Percentiles rank a stretch among this genome's conserved stretches.
phyloP scores from a whole-genome alignment of 2,329 filamentous ascomycete genomes.

The Mycosphaerelloides madeirae region DNA sequence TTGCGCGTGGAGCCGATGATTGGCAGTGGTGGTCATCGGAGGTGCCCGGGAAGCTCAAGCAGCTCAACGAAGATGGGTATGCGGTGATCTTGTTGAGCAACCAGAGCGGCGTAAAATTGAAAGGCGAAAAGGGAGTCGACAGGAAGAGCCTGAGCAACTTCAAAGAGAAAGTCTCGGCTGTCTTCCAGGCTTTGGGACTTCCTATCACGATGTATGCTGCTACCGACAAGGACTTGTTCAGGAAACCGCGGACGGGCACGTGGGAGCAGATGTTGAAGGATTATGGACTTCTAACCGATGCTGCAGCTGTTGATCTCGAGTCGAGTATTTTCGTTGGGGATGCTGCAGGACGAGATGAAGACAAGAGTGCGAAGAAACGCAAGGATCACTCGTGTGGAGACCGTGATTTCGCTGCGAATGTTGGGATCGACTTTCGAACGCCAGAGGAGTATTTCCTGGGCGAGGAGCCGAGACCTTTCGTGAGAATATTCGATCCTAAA shows the following conservation, averaged over 20 bases:
- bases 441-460: conserved; percentile 88
- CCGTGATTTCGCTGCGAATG: conserved; percentile 76
- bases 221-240: conserved; percentile 72
- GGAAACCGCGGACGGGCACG: conserved; percentile 87
- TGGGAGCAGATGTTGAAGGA: conserved; percentile 65
- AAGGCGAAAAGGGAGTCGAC: conserved; percentile 61
- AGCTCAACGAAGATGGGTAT: conserved; percentile 70
- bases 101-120: conserved; percentile 74
- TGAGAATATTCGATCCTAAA: conserved; percentile 66
- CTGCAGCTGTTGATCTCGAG: conserved; percentile 59
- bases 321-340: conserved; percentile 85
- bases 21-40: conserved; percentile 90
- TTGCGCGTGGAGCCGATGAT: conserved; percentile 64
- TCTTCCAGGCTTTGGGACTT: conserved; percentile 68
- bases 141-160: conserved; percentile 70
- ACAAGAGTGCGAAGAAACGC: conserved; percentile 36
- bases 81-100: conserved; percentile 79
- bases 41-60: conserved; percentile 63
- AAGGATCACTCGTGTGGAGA: conserved; percentile 59
- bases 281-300: conserved; percentile 35
- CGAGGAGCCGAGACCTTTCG: conserved; percentile 61
- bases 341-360: conserved; percentile 56
- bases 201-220: conserved; percentile 81
- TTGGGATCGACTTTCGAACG: conserved; percentile 74
- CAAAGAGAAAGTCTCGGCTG: conserved; percentile 69